phyloP scores from a whole-genome alignment of 108 stramenopile species.

The Pseudonitzschia multiseries region DNA sequence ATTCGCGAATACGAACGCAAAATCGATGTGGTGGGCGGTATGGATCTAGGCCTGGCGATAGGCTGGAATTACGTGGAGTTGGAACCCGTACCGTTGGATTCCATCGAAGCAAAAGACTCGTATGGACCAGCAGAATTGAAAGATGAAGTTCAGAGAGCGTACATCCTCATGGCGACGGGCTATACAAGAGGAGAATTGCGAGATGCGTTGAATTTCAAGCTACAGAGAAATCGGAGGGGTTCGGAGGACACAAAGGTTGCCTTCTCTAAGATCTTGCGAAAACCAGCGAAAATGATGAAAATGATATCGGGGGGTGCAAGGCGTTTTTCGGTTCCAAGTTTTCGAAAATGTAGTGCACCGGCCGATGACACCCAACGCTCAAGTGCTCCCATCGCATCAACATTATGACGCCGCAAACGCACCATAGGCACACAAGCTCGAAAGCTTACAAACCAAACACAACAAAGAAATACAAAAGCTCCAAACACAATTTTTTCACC shows the following conservation, averaged over 20 bases:
- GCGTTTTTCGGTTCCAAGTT: no score
- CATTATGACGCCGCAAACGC: no score
- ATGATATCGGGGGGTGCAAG: background rate
- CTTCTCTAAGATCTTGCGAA: background rate
- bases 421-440: no score
- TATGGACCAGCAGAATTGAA: background rate
- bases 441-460: no score
- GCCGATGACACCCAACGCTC: no score
- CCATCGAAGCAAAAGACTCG: background rate
- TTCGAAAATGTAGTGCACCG: no score
- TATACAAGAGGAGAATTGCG: background rate
- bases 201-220: background rate
- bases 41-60: background rate
- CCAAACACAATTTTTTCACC: no score
- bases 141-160: background rate
- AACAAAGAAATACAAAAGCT: no score
- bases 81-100: background rate
- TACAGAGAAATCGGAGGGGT: background rate
- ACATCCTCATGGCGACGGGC: background rate
- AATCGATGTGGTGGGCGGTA: background rate
- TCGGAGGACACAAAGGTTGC: background rate
- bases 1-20: conserved; percentile 5
- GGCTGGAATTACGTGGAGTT: background rate
- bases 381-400: no score
- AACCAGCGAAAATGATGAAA: background rate